Evolutionary conservation across 306 rosid species (phyloP).

Genomic region (Vigna radiata): DNA sequence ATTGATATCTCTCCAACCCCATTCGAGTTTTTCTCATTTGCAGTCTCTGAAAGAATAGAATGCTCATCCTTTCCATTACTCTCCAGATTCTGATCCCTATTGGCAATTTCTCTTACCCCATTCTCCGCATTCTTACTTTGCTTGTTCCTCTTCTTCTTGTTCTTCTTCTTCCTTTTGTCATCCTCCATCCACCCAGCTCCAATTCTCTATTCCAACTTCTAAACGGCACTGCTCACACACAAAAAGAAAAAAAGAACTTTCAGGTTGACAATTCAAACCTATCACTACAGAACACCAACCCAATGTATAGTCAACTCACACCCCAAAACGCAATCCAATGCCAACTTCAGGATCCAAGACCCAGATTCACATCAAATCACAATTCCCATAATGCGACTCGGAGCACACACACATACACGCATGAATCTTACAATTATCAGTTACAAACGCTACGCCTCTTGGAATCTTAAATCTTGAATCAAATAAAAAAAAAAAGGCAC

Average conservation of each 20-base stretch:
- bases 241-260: neutral
- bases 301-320: conserved; percentile 20
- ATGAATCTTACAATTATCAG: neutral
- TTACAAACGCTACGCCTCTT: conserved; percentile 16
- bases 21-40: conserved; percentile 31
- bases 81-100: conserved; percentile 38
- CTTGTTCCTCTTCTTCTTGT: conserved; percentile 68
- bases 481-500: neutral
- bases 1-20: conserved; percentile 41
- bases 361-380: conserved; percentile 44
- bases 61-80: conserved; percentile 49
- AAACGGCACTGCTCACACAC: conserved; percentile 38
- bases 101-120: conserved; percentile 40
- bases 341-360: conserved; percentile 23
- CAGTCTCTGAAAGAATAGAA: conserved; percentile 33
- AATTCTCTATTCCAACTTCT: conserved; percentile 41
- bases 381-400: neutral
- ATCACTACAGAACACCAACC: conserved; percentile 32
- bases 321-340: conserved; percentile 26
- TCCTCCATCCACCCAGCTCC: conserved; percentile 63
- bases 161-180: conserved; percentile 63
- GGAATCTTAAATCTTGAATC: conserved; percentile 28
- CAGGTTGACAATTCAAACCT: conserved; percentile 32
- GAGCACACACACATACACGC: neutral
- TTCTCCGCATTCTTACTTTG: conserved; percentile 54